Conservation (phyloP, 352 stramenopile species). For the Phytophthora syringae region DNA sequence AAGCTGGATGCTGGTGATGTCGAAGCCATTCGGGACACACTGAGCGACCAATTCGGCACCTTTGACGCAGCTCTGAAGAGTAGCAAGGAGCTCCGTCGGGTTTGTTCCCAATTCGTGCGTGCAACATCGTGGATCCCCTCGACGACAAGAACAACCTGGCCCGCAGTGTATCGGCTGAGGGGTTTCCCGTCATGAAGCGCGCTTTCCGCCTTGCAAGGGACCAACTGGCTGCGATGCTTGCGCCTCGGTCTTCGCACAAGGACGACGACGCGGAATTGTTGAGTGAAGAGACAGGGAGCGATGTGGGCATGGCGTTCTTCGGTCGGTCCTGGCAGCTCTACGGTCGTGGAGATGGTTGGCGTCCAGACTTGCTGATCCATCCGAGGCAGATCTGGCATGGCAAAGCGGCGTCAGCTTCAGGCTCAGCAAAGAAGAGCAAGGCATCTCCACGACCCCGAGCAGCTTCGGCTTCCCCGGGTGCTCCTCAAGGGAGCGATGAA, state of each 20-base stretch:
- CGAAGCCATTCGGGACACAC: constrained; percentile 49
- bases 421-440: constrained; percentile 27
- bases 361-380: constrained; percentile 80
- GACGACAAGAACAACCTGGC: constrained; percentile 89
- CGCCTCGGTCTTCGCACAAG: constrained; percentile 21
- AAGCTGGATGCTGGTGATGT: constrained; percentile 56
- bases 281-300: constrained; percentile 29
- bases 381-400: constrained; percentile 77
- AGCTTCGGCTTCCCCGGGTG: constrained; percentile 25
- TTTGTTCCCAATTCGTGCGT: constrained; percentile 79
- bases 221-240: constrained; percentile 51
- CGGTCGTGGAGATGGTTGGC: constrained; percentile 75
- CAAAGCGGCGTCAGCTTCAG: constrained; percentile 30
- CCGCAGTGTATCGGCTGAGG: constrained; percentile 76
- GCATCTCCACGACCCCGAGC: constrained; percentile 20
- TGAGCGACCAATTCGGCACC: constrained; percentile 63
- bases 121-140: constrained; percentile 91
- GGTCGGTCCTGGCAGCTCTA: constrained; percentile 67
- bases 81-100: constrained; percentile 12
- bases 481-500: constrained; percentile 32
- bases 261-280: constrained; percentile 29
- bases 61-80: constrained; percentile 47
- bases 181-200: constrained; percentile 75
- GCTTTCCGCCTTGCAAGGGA: constrained; percentile 68
- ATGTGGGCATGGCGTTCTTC: constrained; percentile 58